Conservation (phyloP, 345 rosid genomes). For the Capsella bursapastoris region DNA sequence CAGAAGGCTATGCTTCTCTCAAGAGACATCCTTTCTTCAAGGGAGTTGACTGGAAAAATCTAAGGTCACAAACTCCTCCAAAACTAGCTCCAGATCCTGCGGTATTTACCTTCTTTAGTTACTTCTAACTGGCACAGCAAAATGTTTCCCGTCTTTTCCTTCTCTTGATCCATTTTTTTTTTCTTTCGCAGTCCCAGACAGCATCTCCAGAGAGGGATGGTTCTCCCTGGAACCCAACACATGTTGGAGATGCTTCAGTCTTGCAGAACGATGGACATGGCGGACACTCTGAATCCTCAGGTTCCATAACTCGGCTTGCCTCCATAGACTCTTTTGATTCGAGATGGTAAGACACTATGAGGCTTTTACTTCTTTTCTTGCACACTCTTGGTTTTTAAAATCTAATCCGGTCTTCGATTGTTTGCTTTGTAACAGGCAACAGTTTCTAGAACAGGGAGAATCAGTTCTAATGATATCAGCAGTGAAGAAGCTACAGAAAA, state of each 20-base stretch:
- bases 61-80: constrained; percentile 80
- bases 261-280: constrained; percentile 59
- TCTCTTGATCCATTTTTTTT: constrained; percentile 32
- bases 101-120: constrained; percentile 46
- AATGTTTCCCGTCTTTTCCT: neutral
- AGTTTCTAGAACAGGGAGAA: constrained; percentile 93
- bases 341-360: constrained; percentile 70
- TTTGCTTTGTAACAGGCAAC: constrained; percentile 69
- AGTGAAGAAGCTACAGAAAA: constrained; percentile 89
- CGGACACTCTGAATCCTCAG: constrained; percentile 60
- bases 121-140: neutral
- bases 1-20: constrained; percentile 78
- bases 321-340: constrained; percentile 99
- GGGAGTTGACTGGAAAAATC: constrained; percentile 81
- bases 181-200: constrained; percentile 40
- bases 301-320: constrained; percentile 86
- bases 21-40: constrained; percentile 91
- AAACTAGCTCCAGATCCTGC: constrained; percentile 69
- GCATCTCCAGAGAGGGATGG: constrained; percentile 65
- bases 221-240: constrained; percentile 79
- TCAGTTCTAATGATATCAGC: constrained; percentile 93
- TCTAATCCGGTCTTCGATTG: neutral
- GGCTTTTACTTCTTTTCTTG: constrained; percentile 20
- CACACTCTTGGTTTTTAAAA: neutral
- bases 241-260: constrained; percentile 64